Conservation (phyloP, 1,284 basidiomycete species). For the Austroboletus niveus region DNA sequence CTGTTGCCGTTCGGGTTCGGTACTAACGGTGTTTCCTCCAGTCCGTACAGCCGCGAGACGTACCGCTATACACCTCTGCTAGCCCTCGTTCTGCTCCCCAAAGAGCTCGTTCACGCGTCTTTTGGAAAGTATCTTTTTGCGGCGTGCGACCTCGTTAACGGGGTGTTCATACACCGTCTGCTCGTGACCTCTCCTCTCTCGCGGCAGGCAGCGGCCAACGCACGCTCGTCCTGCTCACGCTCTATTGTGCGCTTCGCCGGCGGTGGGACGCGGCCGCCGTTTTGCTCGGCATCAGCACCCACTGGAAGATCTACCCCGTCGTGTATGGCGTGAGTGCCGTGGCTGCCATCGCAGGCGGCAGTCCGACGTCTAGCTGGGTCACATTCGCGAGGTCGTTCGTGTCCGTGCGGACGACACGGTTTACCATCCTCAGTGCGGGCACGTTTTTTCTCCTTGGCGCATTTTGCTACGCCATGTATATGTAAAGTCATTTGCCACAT, state of each 20-base stretch:
- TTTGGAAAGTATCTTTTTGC: constrained; percentile 93
- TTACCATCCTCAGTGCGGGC: constrained; percentile 63
- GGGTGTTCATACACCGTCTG: constrained; percentile 72
- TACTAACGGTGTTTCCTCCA: constrained; percentile 30
- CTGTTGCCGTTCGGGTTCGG: constrained; percentile 1
- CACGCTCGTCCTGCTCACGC: constrained; percentile 73
- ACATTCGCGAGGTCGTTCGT: constrained; percentile 44
- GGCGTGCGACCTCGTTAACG: constrained; percentile 79
- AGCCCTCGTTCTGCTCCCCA: constrained; percentile 80
- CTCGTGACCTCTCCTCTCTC: constrained; percentile 50
- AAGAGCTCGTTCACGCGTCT: constrained; percentile 72
- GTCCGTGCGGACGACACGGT: constrained; percentile 61
- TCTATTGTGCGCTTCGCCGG: constrained; percentile 57
- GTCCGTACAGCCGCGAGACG: constrained; percentile 91
- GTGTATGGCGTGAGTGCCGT: constrained; percentile 85
- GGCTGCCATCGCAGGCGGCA: constrained; percentile 52
- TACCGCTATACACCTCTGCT: constrained; percentile 97
- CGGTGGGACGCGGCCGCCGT: constrained; percentile 65
- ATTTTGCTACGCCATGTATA: constrained; percentile 73
- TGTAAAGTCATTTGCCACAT: too few species aligned
- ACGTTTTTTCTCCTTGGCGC: constrained; percentile 70
- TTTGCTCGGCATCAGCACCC: constrained; percentile 76
- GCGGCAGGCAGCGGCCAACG: neutral
- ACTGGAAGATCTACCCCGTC: constrained; percentile 96
- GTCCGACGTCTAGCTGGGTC: constrained; percentile 17